phyloP scores from a whole-genome alignment of 2,329 filamentous ascomycete species.

The Paecilomyces niveus region DNA sequence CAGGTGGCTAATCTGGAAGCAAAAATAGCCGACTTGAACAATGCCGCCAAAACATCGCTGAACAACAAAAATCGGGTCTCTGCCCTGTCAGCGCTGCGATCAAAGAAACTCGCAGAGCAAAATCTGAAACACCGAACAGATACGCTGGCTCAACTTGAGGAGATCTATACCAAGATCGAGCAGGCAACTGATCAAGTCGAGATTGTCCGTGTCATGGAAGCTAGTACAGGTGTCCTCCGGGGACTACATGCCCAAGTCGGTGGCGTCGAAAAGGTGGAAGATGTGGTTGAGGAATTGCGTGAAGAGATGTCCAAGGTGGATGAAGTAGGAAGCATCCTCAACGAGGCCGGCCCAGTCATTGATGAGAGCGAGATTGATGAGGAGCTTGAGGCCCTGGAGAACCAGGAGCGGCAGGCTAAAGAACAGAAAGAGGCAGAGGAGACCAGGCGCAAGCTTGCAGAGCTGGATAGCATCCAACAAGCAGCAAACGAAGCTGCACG shows the following conservation, averaged over 20 bases:
- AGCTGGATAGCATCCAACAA: constrained; percentile 35
- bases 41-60: constrained; percentile 62
- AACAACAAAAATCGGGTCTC: constrained; percentile 63
- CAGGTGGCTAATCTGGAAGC: constrained; percentile 60
- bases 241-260: constrained; percentile 71
- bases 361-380: constrained; percentile 83
- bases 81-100: constrained; percentile 71
- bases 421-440: constrained; percentile 45
- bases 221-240: constrained; percentile 64
- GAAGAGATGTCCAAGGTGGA: constrained; percentile 77
- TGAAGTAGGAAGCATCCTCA: constrained; percentile 71
- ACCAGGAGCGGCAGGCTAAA: constrained; percentile 44
- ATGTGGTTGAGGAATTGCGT: constrained; percentile 65
- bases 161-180: constrained; percentile 74
- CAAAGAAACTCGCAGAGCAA: constrained; percentile 73
- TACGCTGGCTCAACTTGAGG: constrained; percentile 73
- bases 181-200: constrained; percentile 79
- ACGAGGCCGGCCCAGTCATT: constrained; percentile 53
- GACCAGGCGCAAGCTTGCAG: constrained; percentile 44
- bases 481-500: constrained; percentile 35
- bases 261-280: constrained; percentile 66
- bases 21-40: constrained; percentile 44
- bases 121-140: constrained; percentile 65
- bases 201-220: constrained; percentile 74
- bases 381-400: constrained; percentile 72